Evolutionary conservation across 2,329 filamentous ascomycete species (phyloP), one percentile per base, ranked within the genome.

Genomic region (Penicillium sp.): DNA sequence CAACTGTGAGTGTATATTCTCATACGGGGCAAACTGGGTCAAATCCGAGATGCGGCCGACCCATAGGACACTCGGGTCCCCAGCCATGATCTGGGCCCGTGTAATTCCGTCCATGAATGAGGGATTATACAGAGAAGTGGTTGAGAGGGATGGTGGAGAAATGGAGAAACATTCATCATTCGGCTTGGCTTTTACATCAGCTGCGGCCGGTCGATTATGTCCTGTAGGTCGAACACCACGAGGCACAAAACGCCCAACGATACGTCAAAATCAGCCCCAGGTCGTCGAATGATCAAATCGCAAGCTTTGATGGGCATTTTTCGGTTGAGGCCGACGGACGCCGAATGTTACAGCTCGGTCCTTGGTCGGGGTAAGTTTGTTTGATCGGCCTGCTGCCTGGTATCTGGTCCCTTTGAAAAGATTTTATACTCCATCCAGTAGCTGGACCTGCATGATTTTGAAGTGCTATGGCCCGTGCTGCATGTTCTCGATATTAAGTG

Each of bases 21-120:
- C 39, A 42, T 42, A 42, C 24, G 39, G 15, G 39, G 24, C 26
- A 18, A 42, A 29, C 23, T 30, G 39, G 39, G 39, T 26, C 39
- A 42, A 10, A 13, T 8, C n/a, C 23, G 15, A 42, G 7, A 29
- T 26, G 15, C 7, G 4, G 2, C 15, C 17, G 39, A 42, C 39
- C 39, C 39, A 42, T 42, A 20, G 15, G 10, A 15, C n/a, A 42
- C 13, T 21, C 39, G 7, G n/a, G 24, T 27, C 39, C 4, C 26
- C 24, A 29, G n/a, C 15, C 24, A 12, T 20, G 6, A 29, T 18
- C 24, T 21, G 17, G 39, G 13, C 4, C 39, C 39, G 20, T 42
- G 26, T 9, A 29, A 12, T 26, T 2, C 8, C 3, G 2, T 10
- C 5, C 13, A 3, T 42, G 12, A 29, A 20, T 29, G 39, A 42